Evolutionary conservation across 345 rosid genomes (phyloP), one percentile per base, ranked within the genome.

Genomic region (Populus nigra): DNA sequence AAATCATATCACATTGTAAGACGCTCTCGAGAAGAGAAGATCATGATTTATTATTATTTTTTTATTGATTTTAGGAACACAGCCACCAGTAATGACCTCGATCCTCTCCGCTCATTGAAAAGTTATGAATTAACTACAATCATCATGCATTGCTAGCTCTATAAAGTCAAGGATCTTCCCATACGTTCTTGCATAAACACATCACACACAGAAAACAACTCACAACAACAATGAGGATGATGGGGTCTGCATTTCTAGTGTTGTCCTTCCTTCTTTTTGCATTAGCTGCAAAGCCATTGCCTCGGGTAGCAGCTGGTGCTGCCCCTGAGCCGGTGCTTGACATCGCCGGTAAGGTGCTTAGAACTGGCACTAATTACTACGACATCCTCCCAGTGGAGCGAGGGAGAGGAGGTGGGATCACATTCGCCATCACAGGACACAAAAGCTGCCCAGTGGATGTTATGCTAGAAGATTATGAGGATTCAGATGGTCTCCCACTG

Each of bases 371-470:
- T 0, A n/a, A n/a, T n/a, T 20, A 75, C 4, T 86, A 88, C 68
- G 76, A 79, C 80, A 77, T 86, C 50, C 50, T 15, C 50, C 50
- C 17, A 13, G 50, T 3, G 6, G 1, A 1, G 17, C 18, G 18
- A 11, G 50, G 50, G 16, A 13, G 80, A 53, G 87, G 91, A 0
- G 86, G 89, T 13, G 86, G 88, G 11, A 78, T 84, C 38, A 75
- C 1, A 13, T 12, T 47, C 17, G 18, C 18, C 1, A 0, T 0
- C 50, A 47, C 50, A 3, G 50, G 50, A 47, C 16, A 47, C 50
- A 15, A 47, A 47, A 47, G 17, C 50, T 47, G 50, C 6, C 50
- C 50, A 3, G 17, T 47, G 16, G 50, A 47, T 47, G 50, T 47
- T 47, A 2, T 47, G 83, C 88, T 84, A 69, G 86, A 75, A 23